These are phyloP conservation scores for Cladosporium sp. DNA, from an alignment of 2,329 filamentous ascomycete genomes.

Conservation along the genomic window DNA sequence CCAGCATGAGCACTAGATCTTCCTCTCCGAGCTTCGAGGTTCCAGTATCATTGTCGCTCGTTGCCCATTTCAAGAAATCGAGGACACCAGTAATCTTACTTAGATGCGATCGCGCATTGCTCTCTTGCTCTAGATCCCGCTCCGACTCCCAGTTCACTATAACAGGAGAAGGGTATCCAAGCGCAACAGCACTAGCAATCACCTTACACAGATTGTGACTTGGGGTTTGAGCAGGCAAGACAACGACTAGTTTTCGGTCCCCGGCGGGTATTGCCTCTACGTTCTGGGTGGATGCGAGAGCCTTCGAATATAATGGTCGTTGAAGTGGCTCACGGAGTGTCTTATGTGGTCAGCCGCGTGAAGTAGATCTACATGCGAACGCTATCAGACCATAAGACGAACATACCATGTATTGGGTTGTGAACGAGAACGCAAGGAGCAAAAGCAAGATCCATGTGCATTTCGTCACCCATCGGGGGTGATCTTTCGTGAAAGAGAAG, in stretches of 20 bases:
- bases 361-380: not conserved
- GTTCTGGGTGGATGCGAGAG: not conserved
- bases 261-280: not conserved
- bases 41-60: not conserved
- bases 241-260: slow-evolving; percentile 9
- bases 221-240: slow-evolving; percentile 10
- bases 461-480: not conserved
- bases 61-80: slow-evolving; percentile 6
- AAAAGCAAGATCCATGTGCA: not conserved
- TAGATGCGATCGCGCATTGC: slow-evolving; percentile 8
- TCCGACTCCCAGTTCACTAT: slow-evolving; percentile 10
- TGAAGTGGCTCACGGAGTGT: not conserved
- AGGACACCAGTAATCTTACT: slow-evolving; percentile 13
- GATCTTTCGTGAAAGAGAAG: not conserved
- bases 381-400: not conserved
- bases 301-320: not conserved
- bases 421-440: not conserved
- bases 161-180: slow-evolving; percentile 13
- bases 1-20: slow-evolving; percentile 61
- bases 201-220: slow-evolving; percentile 13
- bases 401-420: not conserved
- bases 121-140: not conserved
- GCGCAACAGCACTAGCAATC: slow-evolving; percentile 3
- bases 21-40: slow-evolving; percentile 17
- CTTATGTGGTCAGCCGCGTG: not conserved